These are phyloP conservation scores for Tylopilus balloui DNA, from an alignment of 768 basidiomycete genomes.

Conservation along the genomic window DNA sequence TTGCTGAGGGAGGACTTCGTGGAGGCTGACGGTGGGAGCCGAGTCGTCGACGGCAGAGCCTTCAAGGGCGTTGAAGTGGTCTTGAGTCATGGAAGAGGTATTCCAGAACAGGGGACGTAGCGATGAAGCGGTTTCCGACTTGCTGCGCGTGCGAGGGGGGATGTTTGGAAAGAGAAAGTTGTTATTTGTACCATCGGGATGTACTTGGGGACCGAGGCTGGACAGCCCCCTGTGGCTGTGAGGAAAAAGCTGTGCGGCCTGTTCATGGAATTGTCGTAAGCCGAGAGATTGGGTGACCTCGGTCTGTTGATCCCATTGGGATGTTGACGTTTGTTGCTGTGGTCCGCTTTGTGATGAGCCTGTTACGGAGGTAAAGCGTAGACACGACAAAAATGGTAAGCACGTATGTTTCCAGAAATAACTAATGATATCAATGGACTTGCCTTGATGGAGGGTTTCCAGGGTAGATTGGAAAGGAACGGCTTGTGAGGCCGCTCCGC, in stretches of 20 bases:
- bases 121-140: constrained; percentile 50
- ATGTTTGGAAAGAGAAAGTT: constrained; percentile 36
- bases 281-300: constrained; percentile 30
- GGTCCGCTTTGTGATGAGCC: constrained; percentile 29
- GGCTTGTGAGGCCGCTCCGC: constrained; percentile 42
- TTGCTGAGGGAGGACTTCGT: constrained; percentile 28
- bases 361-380: constrained; percentile 28
- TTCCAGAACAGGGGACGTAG: constrained; percentile 55
- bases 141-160: constrained; percentile 48
- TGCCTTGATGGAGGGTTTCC: constrained; percentile 51
- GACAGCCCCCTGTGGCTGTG: constrained; percentile 39
- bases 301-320: constrained; percentile 34
- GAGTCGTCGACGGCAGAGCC: constrained; percentile 38
- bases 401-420: constrained; percentile 30
- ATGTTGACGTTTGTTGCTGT: constrained; percentile 33
- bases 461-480: constrained; percentile 51
- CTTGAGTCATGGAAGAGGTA: constrained; percentile 34
- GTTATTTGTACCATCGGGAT: constrained; percentile 35
- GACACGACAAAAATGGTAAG: constrained; percentile 27
- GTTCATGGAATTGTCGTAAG: constrained; percentile 27
- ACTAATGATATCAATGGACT: constrained; percentile 34
- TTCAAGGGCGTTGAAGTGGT: constrained; percentile 33
- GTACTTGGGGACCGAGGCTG: constrained; percentile 29
- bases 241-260: constrained; percentile 27
- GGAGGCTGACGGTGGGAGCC: constrained; percentile 27